Evolutionary conservation across 371 early-diverging fungal genomes (phyloP).

Genomic region (Mucor irregularis): DNA sequence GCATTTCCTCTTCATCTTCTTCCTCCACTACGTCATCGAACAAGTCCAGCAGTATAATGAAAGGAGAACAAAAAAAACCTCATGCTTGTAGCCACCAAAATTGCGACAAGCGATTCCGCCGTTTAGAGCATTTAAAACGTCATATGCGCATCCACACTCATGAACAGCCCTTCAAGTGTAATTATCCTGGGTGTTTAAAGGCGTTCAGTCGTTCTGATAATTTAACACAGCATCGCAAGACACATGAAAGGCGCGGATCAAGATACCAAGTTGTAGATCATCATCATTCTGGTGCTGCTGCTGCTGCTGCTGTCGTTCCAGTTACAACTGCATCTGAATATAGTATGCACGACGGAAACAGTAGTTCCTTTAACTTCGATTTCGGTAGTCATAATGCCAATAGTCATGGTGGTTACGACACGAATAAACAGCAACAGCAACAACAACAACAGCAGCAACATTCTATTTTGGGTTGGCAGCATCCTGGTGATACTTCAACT

Average conservation of each 20-base stretch:
- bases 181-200: conserved; percentile 70
- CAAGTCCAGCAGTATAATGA: neutral
- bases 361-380: too few relatives aligned
- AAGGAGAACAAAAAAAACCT: conserved; percentile 33
- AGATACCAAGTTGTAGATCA: conserved; percentile 6
- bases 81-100: conserved; percentile 57
- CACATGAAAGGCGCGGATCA: conserved; percentile 52
- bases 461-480: conserved; percentile 24
- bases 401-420: neutral
- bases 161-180: conserved; percentile 79
- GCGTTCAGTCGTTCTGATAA: conserved; percentile 82
- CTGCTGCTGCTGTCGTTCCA: neutral
- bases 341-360: too few relatives aligned
- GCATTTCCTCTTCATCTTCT: conserved; percentile 7
- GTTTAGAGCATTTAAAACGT: conserved; percentile 87
- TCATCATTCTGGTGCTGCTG: neutral
- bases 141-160: conserved; percentile 87
- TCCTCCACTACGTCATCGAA: conserved; percentile 5
- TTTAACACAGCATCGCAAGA: conserved; percentile 62
- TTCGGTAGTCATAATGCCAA: conserved; percentile 18
- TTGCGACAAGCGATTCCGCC: conserved; percentile 68
- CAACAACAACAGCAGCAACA: conserved; percentile 10
- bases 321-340: neutral
- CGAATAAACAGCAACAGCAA: neutral
- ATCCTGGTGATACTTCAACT: conserved; percentile 28